Evolutionary conservation across 2,329 filamentous ascomycete genomes (phyloP).

Genomic region (Chaetomium olivaceum): DNA sequence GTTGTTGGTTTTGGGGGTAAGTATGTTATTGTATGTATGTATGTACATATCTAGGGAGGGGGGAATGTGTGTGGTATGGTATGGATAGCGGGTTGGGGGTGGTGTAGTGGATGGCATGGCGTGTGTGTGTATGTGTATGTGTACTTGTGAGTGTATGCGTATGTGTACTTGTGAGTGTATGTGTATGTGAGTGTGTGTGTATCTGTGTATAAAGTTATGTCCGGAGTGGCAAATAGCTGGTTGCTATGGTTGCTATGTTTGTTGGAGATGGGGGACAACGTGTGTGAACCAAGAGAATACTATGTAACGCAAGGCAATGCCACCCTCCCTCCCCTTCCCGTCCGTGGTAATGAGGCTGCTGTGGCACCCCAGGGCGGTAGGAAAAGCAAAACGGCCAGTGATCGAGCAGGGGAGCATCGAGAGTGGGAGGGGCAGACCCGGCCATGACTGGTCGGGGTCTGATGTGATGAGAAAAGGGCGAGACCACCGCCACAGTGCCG

Average conservation of each 20-base stretch:
- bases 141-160: background rate
- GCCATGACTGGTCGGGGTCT: constrained; percentile 20
- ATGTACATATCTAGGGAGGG: background rate
- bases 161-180: background rate
- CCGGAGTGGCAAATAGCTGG: background rate
- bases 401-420: background rate
- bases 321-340: background rate
- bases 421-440: constrained; percentile 19
- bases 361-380: constrained; percentile 12
- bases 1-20: constrained; percentile 8
- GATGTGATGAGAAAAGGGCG: constrained; percentile 15
- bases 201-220: background rate
- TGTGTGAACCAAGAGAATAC: background rate
- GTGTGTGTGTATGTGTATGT: background rate
- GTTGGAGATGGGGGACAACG: background rate
- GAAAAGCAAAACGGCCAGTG: background rate
- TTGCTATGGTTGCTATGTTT: background rate
- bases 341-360: background rate
- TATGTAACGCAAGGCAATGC: background rate
- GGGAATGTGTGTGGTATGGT: too few relatives aligned
- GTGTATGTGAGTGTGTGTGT: background rate
- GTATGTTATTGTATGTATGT: too few relatives aligned
- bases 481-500: constrained; percentile 17
- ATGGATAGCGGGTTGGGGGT: background rate
- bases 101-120: background rate